Percentiles rank a stretch among this genome's conserved stretches.
phyloP scores from a whole-genome alignment of 345 rosid genomes.

The Dipteronia sinensis region DNA sequence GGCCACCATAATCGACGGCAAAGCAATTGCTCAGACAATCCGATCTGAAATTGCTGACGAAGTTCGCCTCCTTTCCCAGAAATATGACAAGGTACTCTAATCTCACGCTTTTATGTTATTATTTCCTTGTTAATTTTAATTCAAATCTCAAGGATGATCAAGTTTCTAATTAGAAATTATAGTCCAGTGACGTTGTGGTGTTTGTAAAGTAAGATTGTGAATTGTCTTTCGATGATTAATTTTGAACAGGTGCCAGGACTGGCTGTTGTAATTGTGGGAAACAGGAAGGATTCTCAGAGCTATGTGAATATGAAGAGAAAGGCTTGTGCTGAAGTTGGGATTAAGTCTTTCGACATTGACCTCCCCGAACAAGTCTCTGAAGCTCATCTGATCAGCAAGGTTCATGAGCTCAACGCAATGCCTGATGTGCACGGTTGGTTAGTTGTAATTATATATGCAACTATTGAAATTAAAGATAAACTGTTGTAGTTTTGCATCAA shows the following conservation, averaged over 20 bases:
- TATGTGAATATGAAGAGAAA: slow-evolving; percentile 91
- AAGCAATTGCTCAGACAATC: slow-evolving; percentile 72
- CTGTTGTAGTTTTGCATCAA: no score
- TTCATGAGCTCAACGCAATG: slow-evolving; percentile 77
- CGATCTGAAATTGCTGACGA: slow-evolving; percentile 83
- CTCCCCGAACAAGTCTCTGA: slow-evolving; percentile 78
- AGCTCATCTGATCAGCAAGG: slow-evolving; percentile 73
- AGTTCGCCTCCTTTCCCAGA: slow-evolving; percentile 57
- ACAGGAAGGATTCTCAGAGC: slow-evolving; percentile 83
- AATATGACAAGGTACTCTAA: slow-evolving; percentile 63
- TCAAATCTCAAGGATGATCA: no score
- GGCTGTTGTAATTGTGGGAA: slow-evolving; percentile 86
- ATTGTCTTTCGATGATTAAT: neutral
- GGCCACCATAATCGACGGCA: slow-evolving; percentile 76
- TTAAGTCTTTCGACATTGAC: slow-evolving; percentile 71
- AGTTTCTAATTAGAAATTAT: neutral
- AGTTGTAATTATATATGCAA: neutral
- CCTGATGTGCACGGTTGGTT: slow-evolving; percentile 79
- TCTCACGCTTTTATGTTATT: neutral
- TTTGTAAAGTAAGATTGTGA: neutral
- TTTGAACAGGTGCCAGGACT: slow-evolving; percentile 77
- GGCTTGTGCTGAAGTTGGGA: slow-evolving; percentile 92
- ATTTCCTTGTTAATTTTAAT: neutral
- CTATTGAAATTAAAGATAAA: neutral
- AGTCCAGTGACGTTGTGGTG: neutral